Base-by-base conservation (phyloP, 2,329 filamentous ascomycete genomes). In the Ustulina deusta region DNA sequence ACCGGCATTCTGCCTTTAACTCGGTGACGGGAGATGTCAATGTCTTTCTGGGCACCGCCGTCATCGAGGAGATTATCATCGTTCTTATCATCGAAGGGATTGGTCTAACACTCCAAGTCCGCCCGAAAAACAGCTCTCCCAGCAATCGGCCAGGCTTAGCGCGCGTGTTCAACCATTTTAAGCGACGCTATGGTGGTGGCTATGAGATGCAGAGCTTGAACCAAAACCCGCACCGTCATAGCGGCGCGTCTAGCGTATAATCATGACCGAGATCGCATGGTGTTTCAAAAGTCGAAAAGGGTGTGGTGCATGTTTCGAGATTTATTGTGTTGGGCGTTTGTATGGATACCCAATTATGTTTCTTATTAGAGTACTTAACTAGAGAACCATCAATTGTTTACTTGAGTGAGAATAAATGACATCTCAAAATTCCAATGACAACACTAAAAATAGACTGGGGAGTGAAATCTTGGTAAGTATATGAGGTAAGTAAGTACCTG, bases 41-140 rank as follows among this genome's bases (percentile, higher is more conserved):
- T 1, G 77, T 85, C 44, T 71, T 73, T 42, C 74, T 86, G 7
- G 80, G 82, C 46, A 83, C 87, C 80, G 78, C 81, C 5, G 77
- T 86, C 6, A 65, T 87, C 27, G 83, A 85, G 78, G 86, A 89
- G 75, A 80, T 87, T 44, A 72, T 81, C 7, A 79, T 85, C 22
- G 80, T 86, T 2, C 51, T 79, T 4, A 78, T 84, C 42, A 82
- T 82, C 46, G 79, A 83, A 65, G 69, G 61, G 2, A 69, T 83
- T 10, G 83, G 83, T 0, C 68, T 84, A 58, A 82, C 77, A 2
- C 72, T 85, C 52, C 70, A 74, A 25, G 77, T 77, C 36, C 46
- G 71, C 6, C 66, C 73, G 3, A 73, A 73, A n/a, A 27, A 17
- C 13, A 40, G 34, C 6, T 1, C 29, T 6, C 9, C 34, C 7